Evolutionary conservation across 495 filamentous ascomycete species (phyloP).

Genomic region (Aspergillus baeticus): DNA sequence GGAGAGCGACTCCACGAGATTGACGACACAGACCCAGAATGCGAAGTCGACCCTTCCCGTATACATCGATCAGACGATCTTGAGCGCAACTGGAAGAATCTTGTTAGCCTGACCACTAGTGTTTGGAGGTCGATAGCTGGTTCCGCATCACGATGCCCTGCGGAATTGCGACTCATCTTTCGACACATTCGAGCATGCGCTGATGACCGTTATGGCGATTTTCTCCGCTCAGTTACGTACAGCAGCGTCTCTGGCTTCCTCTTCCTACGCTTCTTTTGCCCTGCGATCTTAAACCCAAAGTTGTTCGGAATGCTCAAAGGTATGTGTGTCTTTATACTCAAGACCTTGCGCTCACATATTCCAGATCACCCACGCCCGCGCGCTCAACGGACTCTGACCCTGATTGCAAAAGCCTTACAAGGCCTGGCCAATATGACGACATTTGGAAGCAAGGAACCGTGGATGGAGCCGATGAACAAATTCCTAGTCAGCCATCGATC

Average conservation of each 20-base stretch:
- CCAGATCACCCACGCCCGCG: slow-evolving; percentile 79
- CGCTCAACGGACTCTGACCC: slow-evolving; percentile 86
- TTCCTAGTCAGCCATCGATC: slow-evolving; percentile 48
- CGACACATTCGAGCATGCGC: slow-evolving; percentile 91
- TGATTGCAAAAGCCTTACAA: slow-evolving; percentile 95
- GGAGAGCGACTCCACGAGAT: slow-evolving; percentile 83
- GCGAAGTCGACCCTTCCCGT: slow-evolving; percentile 85
- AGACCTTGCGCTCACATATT: slow-evolving; percentile 12
- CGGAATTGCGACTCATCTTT: slow-evolving; percentile 84
- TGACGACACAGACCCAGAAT: slow-evolving; percentile 83
- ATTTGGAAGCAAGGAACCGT: slow-evolving; percentile 92
- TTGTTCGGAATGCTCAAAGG: slow-evolving; percentile 88
- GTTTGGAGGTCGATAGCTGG: slow-evolving; percentile 81
- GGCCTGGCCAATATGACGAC: slow-evolving; percentile 90
- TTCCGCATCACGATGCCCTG: slow-evolving; percentile 71
- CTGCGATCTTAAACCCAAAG: slow-evolving; percentile 93
- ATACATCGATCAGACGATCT: slow-evolving; percentile 71
- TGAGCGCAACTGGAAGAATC: slow-evolving; percentile 76
- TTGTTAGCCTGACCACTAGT: slow-evolving; percentile 73
- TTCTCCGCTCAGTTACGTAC: slow-evolving; percentile 87
- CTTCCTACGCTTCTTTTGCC: slow-evolving; percentile 94
- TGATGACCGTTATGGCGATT: slow-evolving; percentile 96
- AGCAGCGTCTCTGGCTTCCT: slow-evolving; percentile 96
- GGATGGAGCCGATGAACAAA: slow-evolving; percentile 99
- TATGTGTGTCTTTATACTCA: slow-evolving; percentile 25